Base-by-base conservation (phyloP, 768 basidiomycete species). In the Saitozyma sp. region DNA sequence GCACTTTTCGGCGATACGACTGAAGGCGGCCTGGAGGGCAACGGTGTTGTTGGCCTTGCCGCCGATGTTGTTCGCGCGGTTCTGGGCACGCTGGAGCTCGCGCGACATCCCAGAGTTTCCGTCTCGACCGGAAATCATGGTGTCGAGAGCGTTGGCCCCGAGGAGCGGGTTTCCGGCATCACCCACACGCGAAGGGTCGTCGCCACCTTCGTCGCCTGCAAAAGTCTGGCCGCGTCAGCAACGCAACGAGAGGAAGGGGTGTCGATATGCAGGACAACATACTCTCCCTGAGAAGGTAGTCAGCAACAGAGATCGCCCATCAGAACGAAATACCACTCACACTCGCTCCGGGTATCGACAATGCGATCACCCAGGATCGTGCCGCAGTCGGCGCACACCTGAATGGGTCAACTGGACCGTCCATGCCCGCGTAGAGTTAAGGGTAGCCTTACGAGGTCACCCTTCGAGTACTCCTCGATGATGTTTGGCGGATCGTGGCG, bases 141-240 rank as follows among this genome's bases (percentile, higher is more conserved):
- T 98, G 73, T 93, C 89, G 52, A 98, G 85, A 78, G 95, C 90
- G 74, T 96, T 94, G 72, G 92, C 88, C 45, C 92, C 93, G 79
- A 97, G 92, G 82, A 98, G 84, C 39, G 94, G 92, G 80, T 97
- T 92, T 17, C 89, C 86, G 50, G 93, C 92, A 58, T 92, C 93
- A 82, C 96, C 96, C 70, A 99, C 96, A 89, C 96, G 96, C 69
- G 96, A 98, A 66, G 96, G 96, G 79, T 99, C 96, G 79, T 97
- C 95, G 65, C 96, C 96, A 65, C 95, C 94, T 83, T 99, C 96
- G 73, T 97, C 95, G 78, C 98, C 96, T 68, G 96, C 96, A 80
- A 99, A 99, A 64, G 96, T 98, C 90, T 97, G 19, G 19, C 17
- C 60, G 43, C 20, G 19, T 43, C n/a, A 54, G 8, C 0, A 2